Evolutionary conservation across 2,329 filamentous ascomycete genomes (phyloP).

Genomic region (Mycocentrospora acerina): DNA sequence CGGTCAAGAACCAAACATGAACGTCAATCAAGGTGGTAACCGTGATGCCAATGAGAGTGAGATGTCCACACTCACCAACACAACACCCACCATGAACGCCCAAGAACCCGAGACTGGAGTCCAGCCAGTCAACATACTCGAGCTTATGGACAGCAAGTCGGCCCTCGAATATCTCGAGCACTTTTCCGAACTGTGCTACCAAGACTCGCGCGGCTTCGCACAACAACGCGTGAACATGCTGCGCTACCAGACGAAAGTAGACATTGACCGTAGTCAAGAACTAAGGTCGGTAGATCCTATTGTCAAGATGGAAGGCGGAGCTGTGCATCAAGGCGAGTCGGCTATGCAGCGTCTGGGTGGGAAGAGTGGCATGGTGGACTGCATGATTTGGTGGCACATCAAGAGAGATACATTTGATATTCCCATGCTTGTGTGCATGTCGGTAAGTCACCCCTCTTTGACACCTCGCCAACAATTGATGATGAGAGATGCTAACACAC

Average conservation of each 20-base stretch:
- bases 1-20: conserved; percentile 83
- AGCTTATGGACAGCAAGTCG: conserved; percentile 89
- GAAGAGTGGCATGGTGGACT: conserved; percentile 88
- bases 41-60: conserved; percentile 39
- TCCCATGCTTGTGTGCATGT: conserved; percentile 97
- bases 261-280: conserved; percentile 31
- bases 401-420: conserved; percentile 98
- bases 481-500: neutral
- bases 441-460: conserved; percentile 75
- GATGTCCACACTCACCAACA: conserved; percentile 41
- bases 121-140: conserved; percentile 85
- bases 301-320: conserved; percentile 30
- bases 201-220: conserved; percentile 82
- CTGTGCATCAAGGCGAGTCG: conserved; percentile 61
- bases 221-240: conserved; percentile 82
- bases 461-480: no score
- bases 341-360: conserved; percentile 78
- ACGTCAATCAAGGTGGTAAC: conserved; percentile 70
- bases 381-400: conserved; percentile 95
- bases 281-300: conserved; percentile 28
- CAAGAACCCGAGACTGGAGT: conserved; percentile 44
- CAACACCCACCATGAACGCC: conserved; percentile 48
- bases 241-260: conserved; percentile 69
- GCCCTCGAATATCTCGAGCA: conserved; percentile 96
- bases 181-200: conserved; percentile 89